Evolutionary conservation across 768 basidiomycete genomes (phyloP).

Genomic region (Mycena galopus): DNA sequence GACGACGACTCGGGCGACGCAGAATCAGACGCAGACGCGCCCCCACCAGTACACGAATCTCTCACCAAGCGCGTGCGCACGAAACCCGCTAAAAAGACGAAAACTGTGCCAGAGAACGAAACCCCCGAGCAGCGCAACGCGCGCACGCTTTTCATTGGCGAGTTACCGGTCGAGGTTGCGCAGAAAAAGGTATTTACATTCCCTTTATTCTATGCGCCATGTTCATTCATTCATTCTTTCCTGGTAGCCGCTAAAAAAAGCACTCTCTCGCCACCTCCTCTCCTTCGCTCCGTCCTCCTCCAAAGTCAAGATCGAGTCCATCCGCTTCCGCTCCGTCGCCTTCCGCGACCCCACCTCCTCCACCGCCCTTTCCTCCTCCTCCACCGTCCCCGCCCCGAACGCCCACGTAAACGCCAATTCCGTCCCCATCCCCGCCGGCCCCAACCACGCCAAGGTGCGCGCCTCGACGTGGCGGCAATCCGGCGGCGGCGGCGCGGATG

Average conservation of each 20-base stretch:
- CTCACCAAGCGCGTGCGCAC: conserved; percentile 46
- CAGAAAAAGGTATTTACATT: conserved; percentile 72
- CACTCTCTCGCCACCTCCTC: conserved; percentile 82
- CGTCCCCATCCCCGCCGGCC: conserved; percentile 6
- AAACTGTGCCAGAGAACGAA: conserved; percentile 76
- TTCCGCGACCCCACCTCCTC: conserved; percentile 84
- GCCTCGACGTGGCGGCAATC: conserved; percentile 67
- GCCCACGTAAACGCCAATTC: conserved; percentile 46
- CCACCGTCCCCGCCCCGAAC: conserved; percentile 48
- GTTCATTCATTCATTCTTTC: not conserved
- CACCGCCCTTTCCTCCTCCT: conserved; percentile 60
- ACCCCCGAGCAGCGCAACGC: conserved; percentile 79
- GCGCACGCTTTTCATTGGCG: conserved; percentile 94
- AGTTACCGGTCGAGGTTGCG: conserved; percentile 82
- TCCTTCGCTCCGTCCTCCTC: conserved; percentile 72
- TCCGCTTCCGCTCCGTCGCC: conserved; percentile 93
- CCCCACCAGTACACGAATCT: conserved; percentile 75
- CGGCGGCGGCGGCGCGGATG: conserved; percentile 37
- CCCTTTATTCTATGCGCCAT: not conserved
- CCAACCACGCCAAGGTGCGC: conserved; percentile 67
- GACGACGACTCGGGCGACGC: conserved; percentile 38
- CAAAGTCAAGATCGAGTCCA: conserved; percentile 82
- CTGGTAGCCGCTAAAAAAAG: conserved; percentile 77
- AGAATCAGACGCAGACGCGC: conserved; percentile 50
- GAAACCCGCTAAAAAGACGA: conserved; percentile 54